Conservation (phyloP, 2,329 filamentous ascomycete genomes). For the Pestalotiopsis sp. region DNA sequence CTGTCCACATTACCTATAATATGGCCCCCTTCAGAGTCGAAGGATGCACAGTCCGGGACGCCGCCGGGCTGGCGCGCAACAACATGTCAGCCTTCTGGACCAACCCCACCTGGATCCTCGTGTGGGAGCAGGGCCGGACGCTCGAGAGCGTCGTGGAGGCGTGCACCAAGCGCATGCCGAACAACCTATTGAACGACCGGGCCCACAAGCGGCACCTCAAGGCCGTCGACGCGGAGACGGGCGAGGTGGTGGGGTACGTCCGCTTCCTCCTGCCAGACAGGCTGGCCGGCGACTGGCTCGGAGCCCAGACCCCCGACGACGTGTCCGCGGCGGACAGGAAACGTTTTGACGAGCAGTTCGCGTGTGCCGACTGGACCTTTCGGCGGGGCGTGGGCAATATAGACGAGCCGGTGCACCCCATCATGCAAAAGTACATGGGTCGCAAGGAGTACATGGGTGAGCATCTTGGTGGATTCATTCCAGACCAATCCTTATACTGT, state of each 20-base stretch:
- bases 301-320: conserved; percentile 17
- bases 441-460: conserved; percentile 19
- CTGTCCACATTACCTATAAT: too few species aligned
- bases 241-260: conserved; percentile 23
- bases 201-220: conserved; percentile 20
- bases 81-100: conserved; percentile 24
- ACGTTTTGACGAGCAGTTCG: conserved; percentile 13
- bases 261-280: conserved; percentile 22
- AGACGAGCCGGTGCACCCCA: conserved; percentile 13
- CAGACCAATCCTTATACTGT: background rate
- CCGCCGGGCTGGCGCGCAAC: conserved; percentile 17
- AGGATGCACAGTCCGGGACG: conserved; percentile 17
- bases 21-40: conserved; percentile 14
- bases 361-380: conserved; percentile 16
- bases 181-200: conserved; percentile 18
- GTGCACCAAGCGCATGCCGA: conserved; percentile 17
- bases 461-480: background rate
- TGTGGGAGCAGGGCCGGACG: conserved; percentile 14
- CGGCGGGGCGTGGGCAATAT: conserved; percentile 12
- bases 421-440: conserved; percentile 12
- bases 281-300: conserved; percentile 16
- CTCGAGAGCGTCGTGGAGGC: conserved; percentile 17
- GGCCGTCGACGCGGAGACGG: conserved; percentile 23
- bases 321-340: conserved; percentile 16
- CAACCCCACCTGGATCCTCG: conserved; percentile 18